Percentiles rank a stretch among this genome's conserved stretches.
phyloP scores from a whole-genome alignment of 441 rosid species.

The Populus tomentosa region DNA sequence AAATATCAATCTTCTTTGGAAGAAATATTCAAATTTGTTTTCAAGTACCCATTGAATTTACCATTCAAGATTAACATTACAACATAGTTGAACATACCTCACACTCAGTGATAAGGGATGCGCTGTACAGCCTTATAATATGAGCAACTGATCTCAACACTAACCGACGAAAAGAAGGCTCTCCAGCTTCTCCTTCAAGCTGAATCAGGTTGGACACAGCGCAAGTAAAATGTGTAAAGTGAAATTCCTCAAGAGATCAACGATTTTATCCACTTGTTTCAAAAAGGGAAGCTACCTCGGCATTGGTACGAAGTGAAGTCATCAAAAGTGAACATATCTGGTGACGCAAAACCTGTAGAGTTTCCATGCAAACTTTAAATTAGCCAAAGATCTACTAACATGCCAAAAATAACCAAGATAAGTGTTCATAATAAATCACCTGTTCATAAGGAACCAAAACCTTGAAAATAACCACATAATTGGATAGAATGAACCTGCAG shows the following conservation, averaged over 20 bases:
- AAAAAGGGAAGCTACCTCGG: constrained; percentile 60
- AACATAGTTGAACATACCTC: constrained; percentile 55
- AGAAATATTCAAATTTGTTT: not conserved
- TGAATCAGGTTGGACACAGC: constrained; percentile 32
- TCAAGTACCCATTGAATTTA: no score
- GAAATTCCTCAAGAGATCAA: not conserved
- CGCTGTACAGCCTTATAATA: constrained; percentile 84
- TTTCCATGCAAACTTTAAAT: constrained; percentile 30
- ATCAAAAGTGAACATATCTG: constrained; percentile 97
- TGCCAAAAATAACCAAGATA: constrained; percentile 24
- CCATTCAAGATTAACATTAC: not conserved
- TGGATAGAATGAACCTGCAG: constrained; percentile 88
- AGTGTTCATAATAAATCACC: constrained; percentile 38
- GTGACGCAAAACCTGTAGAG: constrained; percentile 79
- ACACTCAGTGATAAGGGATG: constrained; percentile 89
- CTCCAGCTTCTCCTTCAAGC: constrained; percentile 97
- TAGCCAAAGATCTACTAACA: constrained; percentile 26
- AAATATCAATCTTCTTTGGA: not conserved
- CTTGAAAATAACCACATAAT: constrained; percentile 80
- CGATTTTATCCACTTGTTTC: not conserved
- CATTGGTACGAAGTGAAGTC: constrained; percentile 94
- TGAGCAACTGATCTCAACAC: constrained; percentile 98
- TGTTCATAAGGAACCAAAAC: constrained; percentile 73
- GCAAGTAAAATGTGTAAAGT: not conserved
- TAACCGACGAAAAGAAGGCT: constrained; percentile 93